These are phyloP conservation scores for Selaginella tamariscina DNA, from an alignment of 75 land plant species.

Conservation along the genomic window DNA sequence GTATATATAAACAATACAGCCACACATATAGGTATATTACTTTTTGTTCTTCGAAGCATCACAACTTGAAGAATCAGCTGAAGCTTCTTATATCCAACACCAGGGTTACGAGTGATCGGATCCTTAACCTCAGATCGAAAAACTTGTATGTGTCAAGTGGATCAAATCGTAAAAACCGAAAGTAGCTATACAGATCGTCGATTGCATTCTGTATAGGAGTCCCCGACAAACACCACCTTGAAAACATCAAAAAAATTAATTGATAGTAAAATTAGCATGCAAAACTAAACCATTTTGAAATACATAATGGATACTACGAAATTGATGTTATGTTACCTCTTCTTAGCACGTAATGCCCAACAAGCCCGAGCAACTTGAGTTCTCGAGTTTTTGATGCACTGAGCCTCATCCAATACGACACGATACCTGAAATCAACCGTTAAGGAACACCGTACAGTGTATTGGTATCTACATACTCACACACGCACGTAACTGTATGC, in stretches of 20 bases:
- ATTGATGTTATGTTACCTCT: no score
- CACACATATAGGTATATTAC: conserved; percentile 23
- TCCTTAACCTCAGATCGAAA: conserved; percentile 50
- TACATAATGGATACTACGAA: no score
- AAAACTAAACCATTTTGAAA: no score
- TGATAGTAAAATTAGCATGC: no score
- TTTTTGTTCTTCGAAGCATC: conserved; percentile 88
- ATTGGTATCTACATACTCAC: no score
- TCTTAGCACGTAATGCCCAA: conserved; percentile 86
- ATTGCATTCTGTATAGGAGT: conserved; percentile 94
- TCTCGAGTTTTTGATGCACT: conserved; percentile 85
- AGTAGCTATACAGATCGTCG: conserved; percentile 95
- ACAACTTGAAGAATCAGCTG: conserved; percentile 61
- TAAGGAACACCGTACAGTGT: no score
- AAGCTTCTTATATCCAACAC: conserved; percentile 67
- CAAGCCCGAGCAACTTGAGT: conserved; percentile 97
- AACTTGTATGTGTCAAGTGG: conserved; percentile 63
- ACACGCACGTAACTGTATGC: no score
- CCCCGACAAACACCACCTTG: conserved; percentile 98
- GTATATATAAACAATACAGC: not conserved
- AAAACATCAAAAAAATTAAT: no score
- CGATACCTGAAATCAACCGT: no score
- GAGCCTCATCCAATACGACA: conserved; percentile 96
- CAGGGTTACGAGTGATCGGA: conserved; percentile 51
- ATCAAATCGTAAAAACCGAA: conserved; percentile 68